phyloP scores from a whole-genome alignment of 1,139 yeast genomes.

The Pichia sp. region DNA sequence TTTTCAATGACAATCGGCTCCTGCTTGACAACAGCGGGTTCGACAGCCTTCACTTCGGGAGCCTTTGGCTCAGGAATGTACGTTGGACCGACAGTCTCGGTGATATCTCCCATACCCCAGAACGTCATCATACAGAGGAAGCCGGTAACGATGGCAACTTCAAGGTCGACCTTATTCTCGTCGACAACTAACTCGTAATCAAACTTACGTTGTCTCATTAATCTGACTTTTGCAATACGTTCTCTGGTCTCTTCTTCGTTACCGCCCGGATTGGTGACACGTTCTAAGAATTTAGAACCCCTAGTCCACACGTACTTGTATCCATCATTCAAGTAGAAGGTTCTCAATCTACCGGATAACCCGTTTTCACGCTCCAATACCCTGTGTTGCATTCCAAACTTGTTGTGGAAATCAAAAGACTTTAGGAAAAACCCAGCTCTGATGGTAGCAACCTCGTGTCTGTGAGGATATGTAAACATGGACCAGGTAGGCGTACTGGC shows the following conservation, averaged over 20 bases:
- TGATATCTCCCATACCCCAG: conserved; percentile 55
- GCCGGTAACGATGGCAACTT: conserved; percentile 52
- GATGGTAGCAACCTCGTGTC: conserved; percentile 49
- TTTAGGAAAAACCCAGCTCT: conserved; percentile 45
- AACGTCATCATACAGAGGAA: conserved; percentile 59
- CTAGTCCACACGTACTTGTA: conserved; percentile 52
- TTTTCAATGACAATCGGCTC: conserved; percentile 12
- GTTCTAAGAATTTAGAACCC: conserved; percentile 48
- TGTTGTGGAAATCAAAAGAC: conserved; percentile 48
- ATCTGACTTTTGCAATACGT: conserved; percentile 50
- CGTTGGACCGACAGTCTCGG: conserved; percentile 55
- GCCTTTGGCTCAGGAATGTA: conserved; percentile 21
- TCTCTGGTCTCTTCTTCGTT: conserved; percentile 51
- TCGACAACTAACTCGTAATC: conserved; percentile 58
- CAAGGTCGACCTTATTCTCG: conserved; percentile 42
- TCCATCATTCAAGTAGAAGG: conserved; percentile 50
- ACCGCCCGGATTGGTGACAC: conserved; percentile 50
- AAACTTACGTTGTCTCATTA: conserved; percentile 55
- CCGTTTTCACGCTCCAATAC: conserved; percentile 36
- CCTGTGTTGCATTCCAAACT: conserved; percentile 44
- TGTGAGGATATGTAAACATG: conserved; percentile 41
- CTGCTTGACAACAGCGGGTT: neutral
- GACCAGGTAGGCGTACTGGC: conserved; percentile 51
- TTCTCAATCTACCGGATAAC: conserved; percentile 36
- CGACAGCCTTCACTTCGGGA: neutral